phyloP scores from a whole-genome alignment of 257 asterid genomes.

The Solanum habrochaites region DNA sequence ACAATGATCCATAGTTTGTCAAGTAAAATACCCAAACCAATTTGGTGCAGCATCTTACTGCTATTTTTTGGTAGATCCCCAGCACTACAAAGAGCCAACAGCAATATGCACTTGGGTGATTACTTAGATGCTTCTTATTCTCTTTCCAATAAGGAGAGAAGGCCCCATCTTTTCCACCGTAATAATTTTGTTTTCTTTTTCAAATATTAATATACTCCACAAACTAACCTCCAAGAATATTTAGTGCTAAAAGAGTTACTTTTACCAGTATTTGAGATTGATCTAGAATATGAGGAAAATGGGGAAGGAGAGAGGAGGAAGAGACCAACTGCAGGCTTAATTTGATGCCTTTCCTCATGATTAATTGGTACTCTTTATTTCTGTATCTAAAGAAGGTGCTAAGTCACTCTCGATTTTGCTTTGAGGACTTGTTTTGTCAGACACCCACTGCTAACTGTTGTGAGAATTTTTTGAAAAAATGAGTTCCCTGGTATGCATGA shows the following conservation, averaged over 20 bases:
- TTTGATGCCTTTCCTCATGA: background rate
- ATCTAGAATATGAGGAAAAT: background rate
- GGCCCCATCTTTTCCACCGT: background rate
- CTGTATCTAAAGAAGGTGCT: background rate
- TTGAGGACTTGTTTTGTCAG: background rate
- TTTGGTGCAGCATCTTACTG: background rate
- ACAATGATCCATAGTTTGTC: background rate
- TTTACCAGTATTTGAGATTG: background rate
- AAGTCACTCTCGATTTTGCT: background rate
- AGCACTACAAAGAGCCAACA: background rate
- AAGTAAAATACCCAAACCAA: background rate
- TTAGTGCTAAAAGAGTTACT: background rate
- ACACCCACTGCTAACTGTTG: background rate
- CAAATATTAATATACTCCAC: background rate
- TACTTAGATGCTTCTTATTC: background rate
- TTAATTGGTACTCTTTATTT: background rate
- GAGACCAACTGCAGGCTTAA: background rate
- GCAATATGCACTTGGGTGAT: background rate
- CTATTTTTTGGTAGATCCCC: background rate
- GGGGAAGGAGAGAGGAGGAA: background rate
- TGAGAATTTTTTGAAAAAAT: background rate
- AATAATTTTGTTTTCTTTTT: background rate
- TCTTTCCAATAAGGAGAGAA: background rate
- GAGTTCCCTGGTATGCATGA: background rate
- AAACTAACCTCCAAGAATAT: background rate